Base-by-base conservation (phyloP, 1,284 basidiomycete genomes). In the Pseudozyma sp. region DNA sequence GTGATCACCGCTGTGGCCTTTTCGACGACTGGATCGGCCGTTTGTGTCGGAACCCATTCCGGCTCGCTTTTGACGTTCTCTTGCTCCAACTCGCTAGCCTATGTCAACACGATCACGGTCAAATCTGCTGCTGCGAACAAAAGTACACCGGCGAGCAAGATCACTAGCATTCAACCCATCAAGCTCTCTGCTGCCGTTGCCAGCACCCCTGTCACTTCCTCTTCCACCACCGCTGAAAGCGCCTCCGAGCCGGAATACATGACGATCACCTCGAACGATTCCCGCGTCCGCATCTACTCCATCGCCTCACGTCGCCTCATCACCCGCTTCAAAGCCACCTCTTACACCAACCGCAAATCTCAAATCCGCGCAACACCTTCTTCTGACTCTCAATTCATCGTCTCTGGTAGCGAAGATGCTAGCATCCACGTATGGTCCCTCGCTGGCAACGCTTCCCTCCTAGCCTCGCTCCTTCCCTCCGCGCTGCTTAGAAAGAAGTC, bases 241-340 rank as follows among this genome's bases (percentile, higher is more conserved):
- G 19, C 40, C 34, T 14, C 47, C 3, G 47, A 53, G 38, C 18
- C 39, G 11, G 85, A 86, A 38, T 76, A 80, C 8, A 69, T 86
- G 31, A 78, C 86, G 19, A 73, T 86, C 52, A 85, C 85, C 16
- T 83, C 79, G 16, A 86, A 86, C 76, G 86, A 86, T 52, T 85
- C 84, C 10, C 76, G 85, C 16, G 67, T 86, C 11, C 72, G 86
- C 0, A 69, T 86, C 39, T 86, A 83, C 69, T 77, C 82, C n/a
- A 64, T 84, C 19, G 56, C 49, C 35, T 78, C 82, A 48, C 80
- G 78, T 34, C 51, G 63, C 18, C 68, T 60, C 60, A 54, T 76
- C 43, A 62, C 76, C 14, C 76, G 83, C 19, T 74, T 74, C 62
- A 81, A 81, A 49, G 76, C 71, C 12, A 48, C 62, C 16, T 69